Evolutionary conservation across 73 alveolate genomes (phyloP), one percentile per base, ranked within the genome.

Genomic region (Breviolum minutum): DNA sequence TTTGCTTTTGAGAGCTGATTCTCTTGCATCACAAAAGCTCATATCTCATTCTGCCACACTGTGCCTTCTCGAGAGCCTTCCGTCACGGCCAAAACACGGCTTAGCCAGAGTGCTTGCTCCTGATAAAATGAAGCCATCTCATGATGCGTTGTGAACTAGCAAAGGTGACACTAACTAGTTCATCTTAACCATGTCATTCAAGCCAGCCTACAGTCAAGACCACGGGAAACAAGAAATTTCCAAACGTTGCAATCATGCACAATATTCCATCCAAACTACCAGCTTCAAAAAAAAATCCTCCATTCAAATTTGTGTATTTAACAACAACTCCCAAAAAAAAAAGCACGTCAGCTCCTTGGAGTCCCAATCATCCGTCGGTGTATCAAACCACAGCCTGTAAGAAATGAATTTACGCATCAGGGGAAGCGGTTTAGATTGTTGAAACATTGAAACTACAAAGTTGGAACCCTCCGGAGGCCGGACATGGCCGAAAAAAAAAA

Each of bases 41-140:
- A 68, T 17, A 68, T 2, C 77, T 40, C 54, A 40, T 40, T 40
- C 54, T 40, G 54, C 54, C 54, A 40, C 54, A 30, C 86, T 29
- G 24, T 13, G 87, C 96, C 96, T 90, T 74, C 96, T 48, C 96
- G 96, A 60, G 96, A 90, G 32, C 96, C 96, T 71, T 90, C 96
- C 2, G 96, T 90, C 77, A 90, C 96, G 1, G 96, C 96, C 87
- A 90, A 80, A 74, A 90, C 96, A 17, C 96, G 87, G 96, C 96
- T 68, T 11, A 90, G 96, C 96, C 96, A 90, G 27, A 69, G 40
- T 29, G 81, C 96, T 54, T 90, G 96, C 87, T 90, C 96, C 96
- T 90, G 69, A 2, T 64, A 0, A 17, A 61, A 8, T 82, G 40
- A 71, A 71, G 54, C 54, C 54, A 3, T 40, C 54, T 40, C 54